Evolutionary conservation across 2,329 filamentous ascomycete genomes (phyloP), one percentile per base, ranked within the genome.

Genomic region (Aspergillus tubingensis): DNA sequence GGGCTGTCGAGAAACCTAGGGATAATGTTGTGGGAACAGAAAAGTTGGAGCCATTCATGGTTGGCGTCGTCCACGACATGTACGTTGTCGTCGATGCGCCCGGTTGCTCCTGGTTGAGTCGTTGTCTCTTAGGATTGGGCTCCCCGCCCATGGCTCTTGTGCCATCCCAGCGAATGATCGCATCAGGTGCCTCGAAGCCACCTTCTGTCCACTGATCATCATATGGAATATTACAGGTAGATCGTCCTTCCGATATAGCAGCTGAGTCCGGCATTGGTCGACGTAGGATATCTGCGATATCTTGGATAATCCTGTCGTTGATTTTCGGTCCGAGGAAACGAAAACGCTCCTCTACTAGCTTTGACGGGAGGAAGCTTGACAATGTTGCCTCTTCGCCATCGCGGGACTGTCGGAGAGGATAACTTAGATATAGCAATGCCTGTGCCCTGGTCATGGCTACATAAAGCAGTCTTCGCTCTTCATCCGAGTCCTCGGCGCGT

Each of bases 361-460:
- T 74, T 1, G 83, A 79, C 0, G 86, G 82, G 19, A 97, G 79
- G 68, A 96, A 97, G 0, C 83, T 82, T 0, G 91, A 95, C 15
- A 94, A 73, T 7, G 83, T 85, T 0, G 88, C 86, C 59, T 86
- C 81, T 65, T 88, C 68, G 23, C 83, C 79, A 25, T 79, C 74
- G 58, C 86, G 83, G 7, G 88, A 86, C 61, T 86, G 88, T 66
- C 87, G 88, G 39, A 88, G 75, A 0, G 93, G 91, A 65, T 87
- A 91, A 73, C 92, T 96, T 57, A 98, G 81, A 68, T 96, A 96
- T 1, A 99, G 79, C 30, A 98, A 77, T 0, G 87, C 88, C 73
- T 98, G 89, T 6, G 95, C 94, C 72, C 94, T 84, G 3, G 94
- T 99, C 93, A 99, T 98, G 27, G 93, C 94, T 13, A 99, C 95